Percentiles rank a stretch among this genome's conserved stretches.
Evolutionary conservation across 2,329 filamentous ascomycete species (phyloP).

Genomic region (Penicillium brasilianum): DNA sequence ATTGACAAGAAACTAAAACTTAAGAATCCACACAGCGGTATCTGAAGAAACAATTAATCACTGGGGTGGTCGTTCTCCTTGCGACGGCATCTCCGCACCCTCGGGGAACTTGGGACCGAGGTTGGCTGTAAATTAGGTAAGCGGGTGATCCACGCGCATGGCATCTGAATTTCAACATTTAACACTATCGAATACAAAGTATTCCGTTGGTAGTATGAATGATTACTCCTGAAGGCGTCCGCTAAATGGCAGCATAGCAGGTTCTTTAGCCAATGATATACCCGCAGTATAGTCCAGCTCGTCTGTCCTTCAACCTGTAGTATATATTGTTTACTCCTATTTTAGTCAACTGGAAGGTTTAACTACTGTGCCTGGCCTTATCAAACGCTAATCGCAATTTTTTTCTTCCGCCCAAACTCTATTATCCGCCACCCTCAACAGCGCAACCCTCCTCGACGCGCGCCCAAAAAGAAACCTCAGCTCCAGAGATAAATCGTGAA

Average conservation of each 20-base stretch:
- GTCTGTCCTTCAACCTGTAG: neutral
- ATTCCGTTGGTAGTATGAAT: neutral
- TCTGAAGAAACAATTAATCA: neutral
- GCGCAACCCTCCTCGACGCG: slow-evolving; percentile 9
- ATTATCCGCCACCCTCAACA: slow-evolving; percentile 10
- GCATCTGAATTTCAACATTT: slow-evolving; percentile 7
- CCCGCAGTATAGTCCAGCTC: neutral
- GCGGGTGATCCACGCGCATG: neutral
- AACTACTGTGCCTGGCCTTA: slow-evolving; percentile 19
- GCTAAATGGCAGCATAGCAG: neutral
- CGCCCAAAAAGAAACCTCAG: neutral
- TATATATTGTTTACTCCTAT: neutral
- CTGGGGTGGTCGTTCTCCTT: neutral
- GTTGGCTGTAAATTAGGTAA: slow-evolving; percentile 29
- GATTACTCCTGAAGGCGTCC: neutral
- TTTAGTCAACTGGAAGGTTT: too few species aligned
- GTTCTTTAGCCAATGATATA: neutral
- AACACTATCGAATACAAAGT: neutral
- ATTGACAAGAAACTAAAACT: neutral
- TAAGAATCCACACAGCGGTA: slow-evolving; percentile 4
- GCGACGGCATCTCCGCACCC: slow-evolving; percentile 16
- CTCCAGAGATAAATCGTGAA: neutral
- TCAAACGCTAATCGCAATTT: slow-evolving; percentile 16
- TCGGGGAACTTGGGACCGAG: slow-evolving; percentile 26
- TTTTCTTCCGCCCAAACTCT: slow-evolving; percentile 21